These are phyloP conservation scores for Perkinsus chesapeaki DNA, from an alignment of 169 alveolate genomes.

Conservation along the genomic window DNA sequence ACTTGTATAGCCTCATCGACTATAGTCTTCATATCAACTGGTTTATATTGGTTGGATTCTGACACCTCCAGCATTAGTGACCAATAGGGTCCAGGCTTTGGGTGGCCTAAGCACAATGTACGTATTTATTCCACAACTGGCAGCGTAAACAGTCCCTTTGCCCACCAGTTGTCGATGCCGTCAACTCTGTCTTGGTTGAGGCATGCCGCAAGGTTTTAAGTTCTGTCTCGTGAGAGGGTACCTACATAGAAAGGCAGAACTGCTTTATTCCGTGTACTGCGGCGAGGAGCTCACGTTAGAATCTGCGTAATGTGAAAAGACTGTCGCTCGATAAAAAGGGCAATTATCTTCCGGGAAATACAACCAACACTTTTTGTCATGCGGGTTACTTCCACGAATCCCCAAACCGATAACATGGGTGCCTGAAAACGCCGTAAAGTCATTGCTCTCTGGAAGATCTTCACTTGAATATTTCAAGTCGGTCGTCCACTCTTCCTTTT, in stretches of 20 bases:
- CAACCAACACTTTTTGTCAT: not conserved
- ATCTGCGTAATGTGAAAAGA: not conserved
- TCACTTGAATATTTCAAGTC: not conserved
- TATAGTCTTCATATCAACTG: not conserved
- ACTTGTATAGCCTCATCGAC: not conserved
- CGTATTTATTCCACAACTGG: not conserved
- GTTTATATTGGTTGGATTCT: not conserved
- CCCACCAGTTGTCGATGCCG: too few species aligned
- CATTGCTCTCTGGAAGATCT: not conserved
- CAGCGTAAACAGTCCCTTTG: not conserved
- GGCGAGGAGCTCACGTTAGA: not conserved
- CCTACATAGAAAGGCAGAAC: not conserved
- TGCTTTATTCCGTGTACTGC: too few species aligned
- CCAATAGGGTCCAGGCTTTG: constrained; percentile 2
- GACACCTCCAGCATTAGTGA: constrained; percentile 11
- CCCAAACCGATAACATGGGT: constrained; percentile 15
- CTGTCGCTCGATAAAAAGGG: constrained; percentile 15
- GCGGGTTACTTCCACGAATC: not conserved
- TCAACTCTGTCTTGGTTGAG: too few species aligned
- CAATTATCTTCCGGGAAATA: constrained; percentile 14
- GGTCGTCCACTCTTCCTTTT: not conserved
- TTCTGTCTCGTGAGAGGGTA: not conserved
- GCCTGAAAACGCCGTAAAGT: not conserved
- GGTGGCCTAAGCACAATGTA: not conserved
- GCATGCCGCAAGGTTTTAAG: not conserved